phyloP scores from a whole-genome alignment of 176 grass and related monocot genomes.

The Cocos nucifera region DNA sequence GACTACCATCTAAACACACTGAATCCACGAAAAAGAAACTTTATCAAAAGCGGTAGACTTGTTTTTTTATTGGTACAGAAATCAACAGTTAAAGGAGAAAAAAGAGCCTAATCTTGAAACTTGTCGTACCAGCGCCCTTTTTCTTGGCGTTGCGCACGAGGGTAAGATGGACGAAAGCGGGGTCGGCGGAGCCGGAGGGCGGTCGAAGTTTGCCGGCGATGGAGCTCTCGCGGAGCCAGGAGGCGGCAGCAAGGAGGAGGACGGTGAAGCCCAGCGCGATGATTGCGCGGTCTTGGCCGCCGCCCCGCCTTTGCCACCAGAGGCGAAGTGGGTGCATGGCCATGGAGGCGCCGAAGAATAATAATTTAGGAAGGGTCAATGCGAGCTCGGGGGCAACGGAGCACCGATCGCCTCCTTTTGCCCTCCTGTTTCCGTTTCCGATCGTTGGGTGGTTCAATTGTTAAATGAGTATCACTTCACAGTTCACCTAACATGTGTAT shows the following conservation, averaged over 20 bases:
- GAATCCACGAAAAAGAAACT: constrained; percentile 10
- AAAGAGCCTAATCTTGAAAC: not conserved
- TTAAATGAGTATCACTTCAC: no score
- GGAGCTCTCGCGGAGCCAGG: constrained; percentile 36
- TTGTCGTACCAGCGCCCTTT: constrained; percentile 60
- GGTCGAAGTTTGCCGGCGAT: constrained; percentile 8
- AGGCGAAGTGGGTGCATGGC: constrained; percentile 36
- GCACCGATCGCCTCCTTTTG: no score
- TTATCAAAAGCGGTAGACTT: not conserved
- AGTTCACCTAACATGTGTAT: no score
- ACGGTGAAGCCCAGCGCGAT: constrained; percentile 6
- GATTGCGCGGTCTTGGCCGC: constrained; percentile 28
- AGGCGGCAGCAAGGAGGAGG: constrained; percentile 26
- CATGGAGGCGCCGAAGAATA: not conserved
- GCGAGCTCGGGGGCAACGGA: no score
- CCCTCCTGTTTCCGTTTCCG: no score
- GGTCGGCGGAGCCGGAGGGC: not conserved
- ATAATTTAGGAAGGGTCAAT: no score
- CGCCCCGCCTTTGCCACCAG: constrained; percentile 44
- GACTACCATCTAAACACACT: constrained; percentile 73
- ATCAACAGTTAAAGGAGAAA: not conserved
- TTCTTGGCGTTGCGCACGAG: constrained; percentile 44
- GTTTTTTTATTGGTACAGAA: not conserved
- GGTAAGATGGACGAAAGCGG: constrained; percentile 55
- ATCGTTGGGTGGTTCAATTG: no score